Base-by-base conservation (phyloP, 306 rosid genomes). In the Lupinus albus region DNA sequence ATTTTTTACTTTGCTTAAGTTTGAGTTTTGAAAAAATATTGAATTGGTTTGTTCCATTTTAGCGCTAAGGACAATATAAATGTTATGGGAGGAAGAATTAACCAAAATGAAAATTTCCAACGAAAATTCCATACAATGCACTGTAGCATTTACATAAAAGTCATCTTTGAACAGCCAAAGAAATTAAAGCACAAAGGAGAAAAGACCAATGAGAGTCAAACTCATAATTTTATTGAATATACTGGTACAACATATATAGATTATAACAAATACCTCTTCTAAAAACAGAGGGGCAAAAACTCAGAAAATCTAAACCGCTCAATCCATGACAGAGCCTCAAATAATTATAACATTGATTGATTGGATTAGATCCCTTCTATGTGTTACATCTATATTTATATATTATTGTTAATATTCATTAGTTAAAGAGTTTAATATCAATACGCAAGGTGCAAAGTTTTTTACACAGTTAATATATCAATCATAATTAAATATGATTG, bases 371-470 rank as follows among this genome's bases (percentile, higher is more conserved):
- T 58, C 46, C 4, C 73, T 64, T 68, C 73, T 65, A 41, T 72
- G 9, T 61, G 70, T 67, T 76, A 82, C 36, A 76, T 20, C 72
- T 80, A 76, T 74, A 33, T 44, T 44, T 54, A 74, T 63, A n/a
- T n/a, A n/a, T n/a, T n/a, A n/a, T n/a, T n/a, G n/a, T n/a, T n/a
- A n/a, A n/a, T n/a, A n/a, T n/a, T n/a, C n/a, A n/a, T n/a, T n/a
- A n/a, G n/a, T n/a, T n/a, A n/a, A n/a, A n/a, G n/a, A n/a, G n/a
- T n/a, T n/a, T n/a, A n/a, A n/a, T n/a, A n/a, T n/a, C n/a, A n/a
- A n/a, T n/a, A n/a, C n/a, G n/a, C n/a, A n/a, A n/a, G n/a, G n/a
- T n/a, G n/a, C n/a, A n/a, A n/a, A n/a, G n/a, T n/a, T n/a, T n/a
- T n/a, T n/a, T n/a, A n/a, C n/a, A n/a, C n/a, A n/a, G n/a, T n/a